Evolutionary conservation across 2,329 filamentous ascomycete species (phyloP), one percentile per base, ranked within the genome.

Genomic region (Penicillium frequentans): DNA sequence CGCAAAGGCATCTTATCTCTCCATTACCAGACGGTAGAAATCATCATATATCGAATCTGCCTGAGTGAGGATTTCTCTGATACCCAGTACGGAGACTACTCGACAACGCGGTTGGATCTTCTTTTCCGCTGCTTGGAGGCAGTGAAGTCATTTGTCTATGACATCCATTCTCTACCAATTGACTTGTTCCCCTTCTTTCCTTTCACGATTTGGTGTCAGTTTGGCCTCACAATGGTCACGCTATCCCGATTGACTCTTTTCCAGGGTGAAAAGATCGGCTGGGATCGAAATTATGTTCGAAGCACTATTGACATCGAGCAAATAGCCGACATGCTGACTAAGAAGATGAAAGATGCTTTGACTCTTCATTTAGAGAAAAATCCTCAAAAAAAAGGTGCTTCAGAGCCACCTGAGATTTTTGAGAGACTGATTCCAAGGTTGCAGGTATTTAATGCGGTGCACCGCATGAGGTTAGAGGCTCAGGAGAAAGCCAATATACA

Each of bases 61-160:
- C 52, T 73, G 2, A 56, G 56, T 21, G 60, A 64, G 5, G 72
- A 79, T 3, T 76, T 79, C 0, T 70, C 82, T 1, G 75, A 76
- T 0, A 66, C 73, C 0, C 66, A 75, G 2, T 73, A 74, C 2
- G 74, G 75, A 6, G 54, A 60, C 29, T 60, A 64, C 4, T 70
- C 72, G 1, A 68, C 77, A 0, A 78, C 79, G 0, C 75, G 78
- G 0, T 72, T 84, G 2, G 81, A 84, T 55, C 71, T 78, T 3
- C 77, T 86, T 10, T 82, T 81, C 59, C 77, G 77, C 24, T 80
- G 81, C 4, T 77, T 79, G 45, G 70, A 73, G 16, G 79, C 82
- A 1, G 64, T 84, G 0, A 78, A 75, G 37, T 66, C 69, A 0
- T 85, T 80, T 71, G 84, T 85, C 49, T 76, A 82, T 2, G 71